Conservation (phyloP, 495 filamentous ascomycete species). For the Lasiosphaeria ovina region DNA sequence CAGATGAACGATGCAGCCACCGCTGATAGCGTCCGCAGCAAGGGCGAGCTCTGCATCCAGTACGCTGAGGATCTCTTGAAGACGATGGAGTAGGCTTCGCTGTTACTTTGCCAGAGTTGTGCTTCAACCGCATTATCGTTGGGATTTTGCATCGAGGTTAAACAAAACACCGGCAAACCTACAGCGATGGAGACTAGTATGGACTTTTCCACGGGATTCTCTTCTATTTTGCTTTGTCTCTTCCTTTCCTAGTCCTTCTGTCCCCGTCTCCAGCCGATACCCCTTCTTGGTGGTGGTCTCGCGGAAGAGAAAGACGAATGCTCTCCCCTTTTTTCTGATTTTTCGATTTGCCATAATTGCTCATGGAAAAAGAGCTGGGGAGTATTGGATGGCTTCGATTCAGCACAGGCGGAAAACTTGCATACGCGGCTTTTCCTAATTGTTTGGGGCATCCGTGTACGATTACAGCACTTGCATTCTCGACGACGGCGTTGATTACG, state of each 20-base stretch:
- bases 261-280: no score
- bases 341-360: not conserved
- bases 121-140: not conserved
- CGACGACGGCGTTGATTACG: no score
- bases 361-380: not conserved
- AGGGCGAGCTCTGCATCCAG: conserved; percentile 21
- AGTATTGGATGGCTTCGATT: not conserved
- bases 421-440: no score
- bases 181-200: no score
- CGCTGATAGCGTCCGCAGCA: conserved; percentile 16
- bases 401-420: no score
- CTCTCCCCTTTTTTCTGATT: not conserved
- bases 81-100: conserved; percentile 7
- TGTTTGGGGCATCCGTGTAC: no score
- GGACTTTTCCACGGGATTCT: no score
- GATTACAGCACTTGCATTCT: no score
- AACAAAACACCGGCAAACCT: no score
- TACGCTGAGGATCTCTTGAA: conserved; percentile 29
- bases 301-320: not conserved
- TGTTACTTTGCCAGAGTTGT: not conserved
- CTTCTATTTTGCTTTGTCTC: not conserved
- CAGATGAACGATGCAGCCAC: conserved; percentile 20
- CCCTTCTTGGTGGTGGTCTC: not conserved
- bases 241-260: not conserved
- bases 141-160: not conserved